Conservation (phyloP, 1,284 basidiomycete species). For the Microbotryum violaceum region DNA sequence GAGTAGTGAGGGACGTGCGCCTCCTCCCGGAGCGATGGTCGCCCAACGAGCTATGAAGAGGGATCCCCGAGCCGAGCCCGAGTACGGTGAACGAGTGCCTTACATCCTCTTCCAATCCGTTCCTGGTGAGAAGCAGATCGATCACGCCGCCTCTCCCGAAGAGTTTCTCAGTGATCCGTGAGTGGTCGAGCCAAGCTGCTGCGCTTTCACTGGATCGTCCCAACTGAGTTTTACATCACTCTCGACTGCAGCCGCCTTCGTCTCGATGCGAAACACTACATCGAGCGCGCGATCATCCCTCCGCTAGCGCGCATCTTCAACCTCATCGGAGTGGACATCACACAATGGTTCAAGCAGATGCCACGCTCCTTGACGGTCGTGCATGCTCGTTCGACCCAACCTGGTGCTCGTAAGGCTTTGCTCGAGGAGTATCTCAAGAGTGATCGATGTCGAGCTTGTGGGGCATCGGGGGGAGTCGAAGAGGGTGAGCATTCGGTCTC, state of each 20-base stretch:
- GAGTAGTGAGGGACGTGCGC: constrained; percentile 63
- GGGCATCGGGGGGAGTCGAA: constrained; percentile 13
- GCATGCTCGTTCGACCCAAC: background rate
- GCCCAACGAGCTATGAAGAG: constrained; percentile 65
- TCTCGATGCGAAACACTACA: constrained; percentile 84
- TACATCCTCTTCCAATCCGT: constrained; percentile 74
- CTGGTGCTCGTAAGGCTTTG: constrained; percentile 1
- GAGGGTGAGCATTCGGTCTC: constrained; percentile 4
- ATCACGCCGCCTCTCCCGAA: constrained; percentile 70
- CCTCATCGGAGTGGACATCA: constrained; percentile 81
- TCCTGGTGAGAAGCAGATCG: constrained; percentile 62
- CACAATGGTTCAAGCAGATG: constrained; percentile 83
- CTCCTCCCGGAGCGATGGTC: constrained; percentile 82
- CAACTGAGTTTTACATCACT: background rate
- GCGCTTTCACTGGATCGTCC: constrained; percentile 16
- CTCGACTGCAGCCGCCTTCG: constrained; percentile 49
- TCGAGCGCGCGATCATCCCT: constrained; percentile 75
- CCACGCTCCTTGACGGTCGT: constrained; percentile 48
- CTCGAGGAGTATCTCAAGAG: constrained; percentile 33
- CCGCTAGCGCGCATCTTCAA: constrained; percentile 86
- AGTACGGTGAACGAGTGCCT: constrained; percentile 87
- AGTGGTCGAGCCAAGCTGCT: constrained; percentile 32
- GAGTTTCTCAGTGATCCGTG: constrained; percentile 67
- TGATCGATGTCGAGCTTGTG: constrained; percentile 33
- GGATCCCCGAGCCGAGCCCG: constrained; percentile 75